These are phyloP conservation scores for Exserohilum rostratum DNA, from an alignment of 2,329 filamentous ascomycete species.

Conservation along the genomic window DNA sequence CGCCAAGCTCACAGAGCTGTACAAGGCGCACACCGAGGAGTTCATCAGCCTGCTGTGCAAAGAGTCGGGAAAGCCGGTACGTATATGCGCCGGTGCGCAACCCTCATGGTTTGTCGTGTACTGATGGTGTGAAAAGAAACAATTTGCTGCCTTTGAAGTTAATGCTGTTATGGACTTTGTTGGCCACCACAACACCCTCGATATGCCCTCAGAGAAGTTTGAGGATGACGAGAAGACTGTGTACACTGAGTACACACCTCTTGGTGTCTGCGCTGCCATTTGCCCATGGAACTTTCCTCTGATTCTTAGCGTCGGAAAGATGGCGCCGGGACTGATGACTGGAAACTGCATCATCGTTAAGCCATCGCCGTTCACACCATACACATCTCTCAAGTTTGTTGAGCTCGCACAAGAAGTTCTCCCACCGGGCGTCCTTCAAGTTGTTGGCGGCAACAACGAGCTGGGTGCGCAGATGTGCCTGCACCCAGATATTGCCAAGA, in stretches of 20 bases:
- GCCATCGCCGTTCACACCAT: slow-evolving; percentile 64
- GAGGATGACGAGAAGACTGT: slow-evolving; percentile 56
- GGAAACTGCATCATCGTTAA: slow-evolving; percentile 64
- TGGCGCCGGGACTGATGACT: slow-evolving; percentile 63
- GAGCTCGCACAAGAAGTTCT: slow-evolving; percentile 65
- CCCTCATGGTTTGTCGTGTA: too few species aligned
- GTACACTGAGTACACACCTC: slow-evolving; percentile 54
- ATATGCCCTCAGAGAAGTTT: slow-evolving; percentile 48
- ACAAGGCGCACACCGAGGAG: slow-evolving; percentile 36
- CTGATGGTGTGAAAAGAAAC: slow-evolving; percentile 39
- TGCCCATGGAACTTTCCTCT: slow-evolving; percentile 60
- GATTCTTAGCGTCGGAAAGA: slow-evolving; percentile 59
- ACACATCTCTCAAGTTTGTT: slow-evolving; percentile 64
- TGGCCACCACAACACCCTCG: slow-evolving; percentile 46
- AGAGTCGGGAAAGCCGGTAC: slow-evolving; percentile 47
- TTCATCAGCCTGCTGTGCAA: slow-evolving; percentile 42
- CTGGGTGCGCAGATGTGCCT: slow-evolving; percentile 64
- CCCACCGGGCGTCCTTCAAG: slow-evolving; percentile 68
- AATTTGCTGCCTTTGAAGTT: slow-evolving; percentile 51
- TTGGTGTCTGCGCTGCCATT: slow-evolving; percentile 54
- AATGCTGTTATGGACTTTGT: slow-evolving; percentile 45
- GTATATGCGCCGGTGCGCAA: not conserved
- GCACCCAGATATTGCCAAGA: slow-evolving; percentile 67
- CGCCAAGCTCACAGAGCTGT: slow-evolving; percentile 33
- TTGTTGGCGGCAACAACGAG: slow-evolving; percentile 64